These are phyloP conservation scores for Coemansia sp. DNA, from an alignment of 192 early-diverging fungal species.

Conservation along the genomic window DNA sequence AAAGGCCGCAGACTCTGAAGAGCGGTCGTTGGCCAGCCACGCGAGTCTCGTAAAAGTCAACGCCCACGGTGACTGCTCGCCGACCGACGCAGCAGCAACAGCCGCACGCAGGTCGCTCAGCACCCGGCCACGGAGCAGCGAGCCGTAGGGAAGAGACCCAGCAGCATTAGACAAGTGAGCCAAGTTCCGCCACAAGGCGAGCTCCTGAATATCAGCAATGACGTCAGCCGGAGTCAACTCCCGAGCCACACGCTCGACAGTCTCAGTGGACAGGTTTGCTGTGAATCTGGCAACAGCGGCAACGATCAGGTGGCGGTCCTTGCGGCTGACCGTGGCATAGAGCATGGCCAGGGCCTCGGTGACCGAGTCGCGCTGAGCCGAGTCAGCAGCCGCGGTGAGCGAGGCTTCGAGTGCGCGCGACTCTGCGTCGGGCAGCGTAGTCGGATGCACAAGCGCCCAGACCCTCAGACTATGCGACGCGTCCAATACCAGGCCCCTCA, in stretches of 20 bases:
- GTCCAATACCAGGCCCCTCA: conserved; percentile 27
- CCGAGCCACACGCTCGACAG: background rate
- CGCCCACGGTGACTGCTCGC: conserved; percentile 27
- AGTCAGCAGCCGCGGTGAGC: background rate
- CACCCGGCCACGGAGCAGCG: background rate
- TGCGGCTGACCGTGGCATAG: conserved; percentile 36
- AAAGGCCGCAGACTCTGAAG: background rate
- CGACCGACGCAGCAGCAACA: background rate
- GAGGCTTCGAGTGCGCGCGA: conserved; percentile 27
- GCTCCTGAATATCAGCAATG: conserved; percentile 21
- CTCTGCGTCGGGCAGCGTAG: conserved; percentile 26
- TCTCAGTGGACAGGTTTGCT: background rate
- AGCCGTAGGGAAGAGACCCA: conserved; percentile 7
- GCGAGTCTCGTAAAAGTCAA: conserved; percentile 29
- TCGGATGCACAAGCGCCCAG: conserved; percentile 38
- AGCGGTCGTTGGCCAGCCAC: conserved; percentile 34
- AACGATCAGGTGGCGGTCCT: conserved; percentile 33
- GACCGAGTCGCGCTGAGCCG: conserved; percentile 13
- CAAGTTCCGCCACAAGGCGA: conserved; percentile 25
- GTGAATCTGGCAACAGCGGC: conserved; percentile 28
- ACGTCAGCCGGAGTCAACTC: conserved; percentile 24
- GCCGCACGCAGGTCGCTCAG: background rate
- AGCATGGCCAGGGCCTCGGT: conserved; percentile 52
- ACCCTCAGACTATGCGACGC: conserved; percentile 32
- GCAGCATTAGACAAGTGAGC: conserved; percentile 4